These are phyloP conservation scores for Hansenula sp. DNA, from an alignment of 1,139 yeast genomes.

Conservation along the genomic window DNA sequence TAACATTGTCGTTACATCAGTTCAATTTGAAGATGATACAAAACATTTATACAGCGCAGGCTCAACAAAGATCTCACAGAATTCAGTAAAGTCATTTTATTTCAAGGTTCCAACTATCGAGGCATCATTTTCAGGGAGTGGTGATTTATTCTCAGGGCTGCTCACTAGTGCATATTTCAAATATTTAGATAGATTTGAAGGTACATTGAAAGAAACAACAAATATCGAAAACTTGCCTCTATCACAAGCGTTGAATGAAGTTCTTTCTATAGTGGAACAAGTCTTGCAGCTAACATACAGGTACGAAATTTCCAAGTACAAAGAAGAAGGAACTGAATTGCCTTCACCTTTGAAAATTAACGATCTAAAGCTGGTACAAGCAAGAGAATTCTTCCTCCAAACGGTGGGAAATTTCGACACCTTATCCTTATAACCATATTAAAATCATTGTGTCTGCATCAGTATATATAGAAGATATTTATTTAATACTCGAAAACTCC, in stretches of 20 bases:
- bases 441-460: too few relatives aligned
- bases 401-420: neutral
- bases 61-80: conserved; percentile 25
- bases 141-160: conserved; percentile 84
- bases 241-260: conserved; percentile 25
- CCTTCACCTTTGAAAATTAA: conserved; percentile 22
- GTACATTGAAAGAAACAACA: conserved; percentile 4
- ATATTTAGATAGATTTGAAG: conserved; percentile 17
- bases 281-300: conserved; percentile 29
- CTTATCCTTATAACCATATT: neutral
- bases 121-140: conserved; percentile 87
- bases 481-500: neutral
- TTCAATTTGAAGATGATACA: conserved; percentile 27
- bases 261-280: conserved; percentile 28
- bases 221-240: conserved; percentile 14
- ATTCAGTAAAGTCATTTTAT: conserved; percentile 26
- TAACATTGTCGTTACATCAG: conserved; percentile 69
- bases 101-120: conserved; percentile 54
- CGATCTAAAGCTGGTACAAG: conserved; percentile 31
- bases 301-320: conserved; percentile 13
- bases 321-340: conserved; percentile 7
- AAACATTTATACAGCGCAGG: conserved; percentile 49
- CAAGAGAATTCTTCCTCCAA: conserved; percentile 21
- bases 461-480: neutral
- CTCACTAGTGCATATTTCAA: conserved; percentile 55